Evolutionary conservation across 2,329 filamentous ascomycete species (phyloP), one percentile per base, ranked within the genome.

Genomic region (Aspergillus transmontanensis): DNA sequence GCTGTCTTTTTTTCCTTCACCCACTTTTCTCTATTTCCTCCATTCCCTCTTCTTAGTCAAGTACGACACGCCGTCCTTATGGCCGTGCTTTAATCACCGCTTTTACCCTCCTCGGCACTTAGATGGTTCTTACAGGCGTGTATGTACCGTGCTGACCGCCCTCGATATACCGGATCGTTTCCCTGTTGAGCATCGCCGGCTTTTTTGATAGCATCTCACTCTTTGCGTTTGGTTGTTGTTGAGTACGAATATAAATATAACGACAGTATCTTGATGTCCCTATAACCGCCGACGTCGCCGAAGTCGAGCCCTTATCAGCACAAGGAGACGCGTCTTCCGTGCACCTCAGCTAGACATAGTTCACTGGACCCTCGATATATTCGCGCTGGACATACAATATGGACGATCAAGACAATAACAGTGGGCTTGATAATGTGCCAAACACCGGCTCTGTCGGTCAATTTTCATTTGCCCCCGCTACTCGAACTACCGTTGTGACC

Each of bases 401-500:
- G 71, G 70, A 73, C 59, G 70, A 72, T 51, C 69, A 68, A 62
- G 69, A 72, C 58, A 57, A 46, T 30, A 64, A 59, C 41, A 58
- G 66, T 39, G 69, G 68, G 14, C 58, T 69, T 30, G 66, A 62
- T 36, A 69, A 71, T 61, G 66, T 65, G 45, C 64, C 73, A n/a
- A 62, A 73, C 12, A 72, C 71, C 45, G 71, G 72, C 64, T 83
- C 85, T 54, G 76, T 89, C 61, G 87, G 84, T 51, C 86, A 87
- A 71, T 83, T 89, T 63, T 86, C 85, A 2, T 87, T 87, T 69
- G 86, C 85, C 61, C 87, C 87, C 34, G 84, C 87, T 19, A 89
- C 87, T 14, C 85, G 87, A 71, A 89, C 87, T 12, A 89, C 87
- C 0, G 84, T 89, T 12, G 88, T 97, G 66, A 97, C 94, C 1